Percentiles rank a stretch among this genome's conserved stretches.
Evolutionary conservation across 371 early-diverging fungal genomes (phyloP).

Genomic region (Enteropsectra breve): DNA sequence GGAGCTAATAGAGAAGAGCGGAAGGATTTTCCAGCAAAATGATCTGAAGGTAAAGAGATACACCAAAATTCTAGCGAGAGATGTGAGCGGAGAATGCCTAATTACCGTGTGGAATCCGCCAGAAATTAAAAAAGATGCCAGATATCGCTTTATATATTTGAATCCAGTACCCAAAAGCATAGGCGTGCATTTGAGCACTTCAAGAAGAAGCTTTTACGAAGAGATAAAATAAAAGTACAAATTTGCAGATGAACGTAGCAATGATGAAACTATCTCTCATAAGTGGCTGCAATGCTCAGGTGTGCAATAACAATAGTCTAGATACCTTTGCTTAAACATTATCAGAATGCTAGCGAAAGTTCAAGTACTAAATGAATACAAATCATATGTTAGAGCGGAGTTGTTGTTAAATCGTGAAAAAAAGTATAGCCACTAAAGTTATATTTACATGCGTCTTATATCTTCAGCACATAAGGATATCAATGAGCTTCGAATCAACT

Average conservation of each 20-base stretch:
- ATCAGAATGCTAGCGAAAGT: too few species aligned
- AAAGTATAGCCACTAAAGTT: too few species aligned
- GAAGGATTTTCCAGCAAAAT: slow-evolving; percentile 14
- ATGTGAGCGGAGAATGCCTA: slow-evolving; percentile 39
- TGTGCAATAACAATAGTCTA: too few species aligned
- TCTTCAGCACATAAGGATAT: too few species aligned
- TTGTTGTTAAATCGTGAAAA: too few species aligned
- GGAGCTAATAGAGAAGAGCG: slow-evolving; percentile 25
- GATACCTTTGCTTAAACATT: too few species aligned
- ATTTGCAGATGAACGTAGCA: neutral
- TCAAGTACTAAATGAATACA: too few species aligned
- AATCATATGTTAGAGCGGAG: too few species aligned
- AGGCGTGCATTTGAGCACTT: slow-evolving; percentile 46
- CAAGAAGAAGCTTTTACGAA: slow-evolving; percentile 33
- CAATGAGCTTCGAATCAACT: too few species aligned
- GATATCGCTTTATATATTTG: slow-evolving; percentile 32
- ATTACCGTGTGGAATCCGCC: slow-evolving; percentile 52
- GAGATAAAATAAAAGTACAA: neutral
- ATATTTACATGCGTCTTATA: too few species aligned
- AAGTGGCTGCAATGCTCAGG: neutral
- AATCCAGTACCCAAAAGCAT: slow-evolving; percentile 6
- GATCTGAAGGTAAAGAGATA: slow-evolving; percentile 42
- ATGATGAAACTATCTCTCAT: neutral
- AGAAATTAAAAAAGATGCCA: slow-evolving; percentile 28
- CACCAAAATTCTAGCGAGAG: slow-evolving; percentile 35